Base-by-base conservation (phyloP, 2,329 filamentous ascomycete species). In the Xylaria sp. region DNA sequence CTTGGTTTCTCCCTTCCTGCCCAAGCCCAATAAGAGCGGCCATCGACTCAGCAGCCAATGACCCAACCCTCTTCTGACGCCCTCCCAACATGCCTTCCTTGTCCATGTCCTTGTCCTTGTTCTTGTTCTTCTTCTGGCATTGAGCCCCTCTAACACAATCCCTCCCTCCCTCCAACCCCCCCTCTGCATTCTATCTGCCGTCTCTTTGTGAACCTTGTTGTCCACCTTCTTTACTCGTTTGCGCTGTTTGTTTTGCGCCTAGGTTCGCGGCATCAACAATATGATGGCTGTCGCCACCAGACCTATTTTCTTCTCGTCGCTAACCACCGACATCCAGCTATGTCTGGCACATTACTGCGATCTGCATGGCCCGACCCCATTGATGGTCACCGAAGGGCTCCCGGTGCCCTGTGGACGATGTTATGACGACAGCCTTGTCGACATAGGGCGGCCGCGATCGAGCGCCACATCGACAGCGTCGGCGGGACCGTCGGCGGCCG, bases 321-420 rank as follows among this genome's bases (percentile, higher is more conserved):
- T 84, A 74, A 84, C 77, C 25, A 74, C 77, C 17, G 73, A 76
- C 56, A 71, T 87, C 65, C 85, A 91, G 89, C 81, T 91, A 76
- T 90, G 88, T 77, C 83, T 91, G 73, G 89, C 89, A 73, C 89
- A 91, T 77, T 91, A 90, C 76, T 91, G 89, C 83, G 89, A 91
- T 77, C 83, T 87, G 69, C 89, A 91, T 79, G 89, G 89, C 69
- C 89, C 89, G 55, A 91, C 89, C 53, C 89, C 89, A 56, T 78
- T 91, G 65, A 90, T 91, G 86, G 89, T 90, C 73, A 91, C 89
- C 39, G 88, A 91, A 76, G 88, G 88, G 55, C 79, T 90, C 15
- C 86, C 87, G 1, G 85, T 87, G 13, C 83, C 86, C 54, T 91
- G 89, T 74, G 81, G 81, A 64, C 81, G 83, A 72, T 91, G 89